Conservation (phyloP, 768 basidiomycete species). For the Panaeolus cyanescens region DNA sequence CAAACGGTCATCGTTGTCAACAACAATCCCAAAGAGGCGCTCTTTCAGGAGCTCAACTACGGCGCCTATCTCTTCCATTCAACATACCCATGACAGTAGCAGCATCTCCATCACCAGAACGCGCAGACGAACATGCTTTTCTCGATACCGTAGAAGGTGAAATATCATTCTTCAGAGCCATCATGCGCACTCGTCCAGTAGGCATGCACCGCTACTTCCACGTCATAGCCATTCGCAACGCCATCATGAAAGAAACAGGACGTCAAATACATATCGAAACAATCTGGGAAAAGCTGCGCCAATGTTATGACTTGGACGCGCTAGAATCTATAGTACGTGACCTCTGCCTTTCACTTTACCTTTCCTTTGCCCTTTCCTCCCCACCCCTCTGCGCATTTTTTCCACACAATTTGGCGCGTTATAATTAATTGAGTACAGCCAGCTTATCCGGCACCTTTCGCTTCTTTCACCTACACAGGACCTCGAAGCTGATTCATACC, state of each 20-base stretch:
- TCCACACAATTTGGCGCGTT: not conserved
- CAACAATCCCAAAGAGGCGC: not conserved
- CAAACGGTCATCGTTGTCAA: not conserved
- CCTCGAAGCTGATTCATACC: slow-evolving; percentile 38
- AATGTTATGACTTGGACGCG: slow-evolving; percentile 74
- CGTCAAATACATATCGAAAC: slow-evolving; percentile 57
- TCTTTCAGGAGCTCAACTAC: not conserved
- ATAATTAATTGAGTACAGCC: not conserved
- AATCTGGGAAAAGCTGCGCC: slow-evolving; percentile 75
- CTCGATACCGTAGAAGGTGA: slow-evolving; percentile 80
- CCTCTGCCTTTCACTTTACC: slow-evolving; percentile 11
- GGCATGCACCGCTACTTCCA: slow-evolving; percentile 86
- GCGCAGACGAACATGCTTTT: slow-evolving; percentile 38
- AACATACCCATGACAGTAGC: slow-evolving; percentile 1
- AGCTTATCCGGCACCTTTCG: not conserved
- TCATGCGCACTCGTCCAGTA: slow-evolving; percentile 81
- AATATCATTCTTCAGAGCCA: slow-evolving; percentile 80
- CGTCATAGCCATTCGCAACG: slow-evolving; percentile 70
- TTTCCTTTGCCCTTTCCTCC: not conserved
- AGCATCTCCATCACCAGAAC: slow-evolving; percentile 14
- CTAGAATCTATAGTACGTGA: slow-evolving; percentile 68
- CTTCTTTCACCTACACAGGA: slow-evolving; percentile 32
- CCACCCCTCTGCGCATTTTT: not conserved
- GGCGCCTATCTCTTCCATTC: not conserved
- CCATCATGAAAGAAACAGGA: slow-evolving; percentile 73